Percentiles rank a stretch among this genome's conserved stretches.
phyloP scores from a whole-genome alignment of 768 basidiomycete genomes.

The Amylocystis lapponica region DNA sequence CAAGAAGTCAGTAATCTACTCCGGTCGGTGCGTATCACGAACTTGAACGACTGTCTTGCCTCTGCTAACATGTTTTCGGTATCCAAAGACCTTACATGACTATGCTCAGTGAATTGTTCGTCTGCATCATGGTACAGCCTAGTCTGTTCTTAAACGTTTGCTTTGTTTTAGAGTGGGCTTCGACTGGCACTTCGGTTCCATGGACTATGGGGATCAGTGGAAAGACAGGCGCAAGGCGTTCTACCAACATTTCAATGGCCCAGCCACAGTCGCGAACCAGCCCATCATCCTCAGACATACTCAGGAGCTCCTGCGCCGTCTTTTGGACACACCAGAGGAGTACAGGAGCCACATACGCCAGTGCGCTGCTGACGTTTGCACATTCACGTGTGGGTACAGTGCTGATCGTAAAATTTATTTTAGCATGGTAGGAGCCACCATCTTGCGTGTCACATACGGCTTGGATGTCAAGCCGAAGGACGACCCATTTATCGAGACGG shows the following conservation, averaged over 20 bases:
- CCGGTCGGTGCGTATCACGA: slow-evolving; percentile 13
- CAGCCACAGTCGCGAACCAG: slow-evolving; percentile 1
- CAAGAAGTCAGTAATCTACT: slow-evolving; percentile 17
- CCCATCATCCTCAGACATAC: slow-evolving; percentile 4
- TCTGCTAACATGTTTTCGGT: neutral
- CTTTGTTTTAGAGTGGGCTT: neutral
- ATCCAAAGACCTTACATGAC: neutral
- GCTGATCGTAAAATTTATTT: neutral
- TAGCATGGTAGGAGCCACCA: slow-evolving; percentile 12
- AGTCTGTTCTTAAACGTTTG: neutral
- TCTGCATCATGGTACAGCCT: no score
- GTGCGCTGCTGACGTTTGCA: neutral
- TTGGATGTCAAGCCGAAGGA: slow-evolving; percentile 18
- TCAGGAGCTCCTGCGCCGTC: neutral
- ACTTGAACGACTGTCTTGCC: neutral
- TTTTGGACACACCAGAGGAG: slow-evolving; percentile 6
- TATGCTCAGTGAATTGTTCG: neutral
- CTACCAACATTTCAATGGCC: slow-evolving; percentile 5
- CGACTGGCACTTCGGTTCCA: slow-evolving; percentile 2
- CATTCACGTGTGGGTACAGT: neutral
- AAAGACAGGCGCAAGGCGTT: slow-evolving; percentile 8
- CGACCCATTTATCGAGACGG: slow-evolving; percentile 21
- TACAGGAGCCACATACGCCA: slow-evolving; percentile 3
- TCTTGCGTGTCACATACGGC: slow-evolving; percentile 25
- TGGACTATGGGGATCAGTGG: slow-evolving; percentile 7